These are phyloP conservation scores for Globisporangium heterothallicum DNA, from an alignment of 352 stramenopile genomes.

Conservation along the genomic window DNA sequence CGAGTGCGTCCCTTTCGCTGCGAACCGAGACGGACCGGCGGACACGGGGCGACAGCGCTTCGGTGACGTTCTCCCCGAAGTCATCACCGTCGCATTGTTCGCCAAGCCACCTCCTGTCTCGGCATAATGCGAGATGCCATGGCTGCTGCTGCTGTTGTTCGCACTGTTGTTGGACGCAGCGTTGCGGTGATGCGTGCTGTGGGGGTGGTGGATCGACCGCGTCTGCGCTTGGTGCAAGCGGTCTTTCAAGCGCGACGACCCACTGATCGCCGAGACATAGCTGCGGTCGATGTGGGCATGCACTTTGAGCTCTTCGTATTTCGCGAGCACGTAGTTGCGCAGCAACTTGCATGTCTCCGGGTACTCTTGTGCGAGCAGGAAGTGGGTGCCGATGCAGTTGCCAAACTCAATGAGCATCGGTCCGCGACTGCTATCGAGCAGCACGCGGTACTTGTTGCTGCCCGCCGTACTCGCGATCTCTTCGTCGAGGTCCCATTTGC, in stretches of 20 bases:
- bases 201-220: slow-evolving; percentile 27
- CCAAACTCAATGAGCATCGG: slow-evolving; percentile 82
- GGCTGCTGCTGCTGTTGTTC: slow-evolving; percentile 5
- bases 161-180: neutral
- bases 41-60: slow-evolving; percentile 61
- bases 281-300: slow-evolving; percentile 73
- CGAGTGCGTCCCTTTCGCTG: slow-evolving; percentile 20
- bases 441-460: slow-evolving; percentile 71
- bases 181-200: no score
- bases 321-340: slow-evolving; percentile 50
- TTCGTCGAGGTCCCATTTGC: slow-evolving; percentile 77
- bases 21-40: slow-evolving; percentile 40
- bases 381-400: slow-evolving; percentile 71
- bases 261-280: slow-evolving; percentile 61
- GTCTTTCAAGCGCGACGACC: slow-evolving; percentile 43
- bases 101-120: no score
- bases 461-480: slow-evolving; percentile 64
- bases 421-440: slow-evolving; percentile 66
- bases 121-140: no score
- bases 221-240: slow-evolving; percentile 39
- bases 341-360: slow-evolving; percentile 40
- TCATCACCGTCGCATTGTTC: slow-evolving; percentile 18
- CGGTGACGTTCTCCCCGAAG: slow-evolving; percentile 46
- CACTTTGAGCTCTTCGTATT: slow-evolving; percentile 56
- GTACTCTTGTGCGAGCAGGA: slow-evolving; percentile 49